phyloP scores from a whole-genome alignment of 768 basidiomycete species.

The Erythrobasidium yunnanense region DNA sequence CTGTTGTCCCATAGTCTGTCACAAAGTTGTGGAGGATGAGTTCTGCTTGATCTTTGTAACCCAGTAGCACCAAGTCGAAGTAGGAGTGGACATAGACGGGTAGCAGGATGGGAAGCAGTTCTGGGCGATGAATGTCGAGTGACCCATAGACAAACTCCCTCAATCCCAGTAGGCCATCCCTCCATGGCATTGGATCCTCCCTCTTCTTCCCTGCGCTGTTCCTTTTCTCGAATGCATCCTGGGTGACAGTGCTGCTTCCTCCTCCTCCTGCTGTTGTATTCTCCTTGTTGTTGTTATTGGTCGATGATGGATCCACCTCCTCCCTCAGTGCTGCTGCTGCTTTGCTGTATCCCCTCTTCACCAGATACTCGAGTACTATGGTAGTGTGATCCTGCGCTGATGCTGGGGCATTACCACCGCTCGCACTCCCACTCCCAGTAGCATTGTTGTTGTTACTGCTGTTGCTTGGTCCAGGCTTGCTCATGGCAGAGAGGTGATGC shows the following conservation, averaged over 20 bases:
- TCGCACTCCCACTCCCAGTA: neutral
- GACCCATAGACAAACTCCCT: constrained; percentile 27
- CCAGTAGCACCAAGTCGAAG: constrained; percentile 79
- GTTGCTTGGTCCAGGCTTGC: neutral
- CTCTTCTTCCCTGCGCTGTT: neutral
- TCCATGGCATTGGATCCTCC: constrained; percentile 19
- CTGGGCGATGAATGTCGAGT: constrained; percentile 53
- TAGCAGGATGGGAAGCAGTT: constrained; percentile 83
- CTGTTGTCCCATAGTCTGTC: constrained; percentile 2
- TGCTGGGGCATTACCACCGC: neutral
- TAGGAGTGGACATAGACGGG: constrained; percentile 97
- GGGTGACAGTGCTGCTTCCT: neutral
- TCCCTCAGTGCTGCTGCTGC: constrained; percentile 3
- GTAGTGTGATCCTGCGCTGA: constrained; percentile 19
- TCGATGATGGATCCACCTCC: constrained; percentile 5
- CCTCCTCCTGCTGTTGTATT: neutral
- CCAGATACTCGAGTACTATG: constrained; percentile 22
- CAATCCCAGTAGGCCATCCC: constrained; percentile 17
- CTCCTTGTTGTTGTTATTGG: neutral
- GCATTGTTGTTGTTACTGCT: neutral
- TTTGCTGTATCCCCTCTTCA: constrained; percentile 13
- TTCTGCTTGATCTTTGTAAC: constrained; percentile 38
- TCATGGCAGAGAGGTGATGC: too few relatives aligned
- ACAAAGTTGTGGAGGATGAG: neutral
- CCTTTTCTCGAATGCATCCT: constrained; percentile 9